Evolutionary conservation across 176 grass and related monocot genomes (phyloP).

Genomic region (Luzula sylvatica): DNA sequence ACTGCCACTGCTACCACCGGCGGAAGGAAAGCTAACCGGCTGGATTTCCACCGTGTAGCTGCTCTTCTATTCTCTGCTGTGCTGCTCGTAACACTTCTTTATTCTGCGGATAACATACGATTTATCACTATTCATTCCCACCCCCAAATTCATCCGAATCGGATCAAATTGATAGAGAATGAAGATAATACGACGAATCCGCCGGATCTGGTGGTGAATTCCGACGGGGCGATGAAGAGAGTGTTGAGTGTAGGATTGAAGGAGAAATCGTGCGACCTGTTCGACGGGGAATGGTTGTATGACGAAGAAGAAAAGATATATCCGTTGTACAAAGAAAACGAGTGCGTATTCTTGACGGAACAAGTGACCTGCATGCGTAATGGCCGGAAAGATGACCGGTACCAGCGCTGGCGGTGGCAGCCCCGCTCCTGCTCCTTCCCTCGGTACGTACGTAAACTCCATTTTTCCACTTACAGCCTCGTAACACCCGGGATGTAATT

Average conservation of each 20-base stretch:
- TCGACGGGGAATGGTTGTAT: conserved; percentile 60
- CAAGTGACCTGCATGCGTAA: conserved; percentile 91
- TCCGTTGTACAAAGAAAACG: conserved; percentile 58
- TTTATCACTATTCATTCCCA: conserved; percentile 17
- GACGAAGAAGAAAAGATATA: conserved; percentile 26
- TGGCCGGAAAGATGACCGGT: conserved; percentile 73
- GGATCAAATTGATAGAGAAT: not conserved
- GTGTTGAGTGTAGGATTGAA: conserved; percentile 23
- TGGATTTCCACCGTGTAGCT: not conserved
- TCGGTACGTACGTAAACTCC: conserved; percentile 20
- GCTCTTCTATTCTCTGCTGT: conserved; percentile 15
- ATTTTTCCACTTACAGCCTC: not conserved
- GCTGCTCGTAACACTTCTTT: conserved; percentile 15
- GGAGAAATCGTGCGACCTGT: conserved; percentile 45
- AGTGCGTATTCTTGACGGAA: conserved; percentile 68
- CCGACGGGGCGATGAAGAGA: conserved; percentile 14
- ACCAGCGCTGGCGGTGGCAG: conserved; percentile 90
- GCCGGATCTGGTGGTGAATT: not conserved
- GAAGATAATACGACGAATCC: not conserved
- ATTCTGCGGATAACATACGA: conserved; percentile 12
- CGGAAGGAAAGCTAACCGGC: not conserved
- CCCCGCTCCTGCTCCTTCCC: conserved; percentile 63
- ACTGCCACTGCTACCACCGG: not conserved
- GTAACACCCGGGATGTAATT: too few relatives aligned
- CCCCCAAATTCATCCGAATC: not conserved